Percentiles rank a stretch among this genome's conserved stretches.
These are phyloP conservation scores for Mortierella sp. DNA, from an alignment of 371 early-diverging fungal species.

Conservation along the genomic window DNA sequence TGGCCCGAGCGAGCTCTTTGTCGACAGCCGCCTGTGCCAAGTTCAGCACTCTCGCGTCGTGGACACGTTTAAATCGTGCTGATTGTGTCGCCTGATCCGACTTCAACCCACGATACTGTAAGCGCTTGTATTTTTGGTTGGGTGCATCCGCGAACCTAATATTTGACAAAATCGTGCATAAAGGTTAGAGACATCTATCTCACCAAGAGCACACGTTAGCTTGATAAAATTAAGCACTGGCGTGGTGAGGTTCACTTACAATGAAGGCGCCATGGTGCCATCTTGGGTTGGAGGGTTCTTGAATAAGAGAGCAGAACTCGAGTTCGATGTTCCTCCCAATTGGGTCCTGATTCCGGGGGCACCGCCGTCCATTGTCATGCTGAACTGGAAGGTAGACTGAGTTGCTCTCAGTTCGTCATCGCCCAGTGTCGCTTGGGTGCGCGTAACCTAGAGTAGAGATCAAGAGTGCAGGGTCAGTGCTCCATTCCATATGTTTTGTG, in stretches of 20 bases:
- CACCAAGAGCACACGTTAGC: background rate
- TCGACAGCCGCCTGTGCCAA: slow-evolving; percentile 10
- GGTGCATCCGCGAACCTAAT: slow-evolving; percentile 10
- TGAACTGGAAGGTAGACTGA: slow-evolving; percentile 68
- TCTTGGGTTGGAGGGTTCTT: slow-evolving; percentile 23
- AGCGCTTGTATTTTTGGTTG: slow-evolving; percentile 35
- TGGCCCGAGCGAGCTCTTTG: slow-evolving; percentile 66
- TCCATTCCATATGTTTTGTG: background rate
- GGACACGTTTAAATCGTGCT: slow-evolving; percentile 28
- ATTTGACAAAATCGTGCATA: background rate
- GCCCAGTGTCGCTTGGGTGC: slow-evolving; percentile 20
- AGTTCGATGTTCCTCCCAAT: slow-evolving; percentile 33
- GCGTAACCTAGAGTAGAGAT: slow-evolving; percentile 16
- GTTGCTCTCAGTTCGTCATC: slow-evolving; percentile 66
- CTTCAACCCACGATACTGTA: slow-evolving; percentile 32
- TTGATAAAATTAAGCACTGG: background rate
- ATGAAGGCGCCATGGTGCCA: slow-evolving; percentile 10
- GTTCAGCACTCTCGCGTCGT: slow-evolving; percentile 28
- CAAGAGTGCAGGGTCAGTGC: background rate
- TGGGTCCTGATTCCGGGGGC: slow-evolving; percentile 48
- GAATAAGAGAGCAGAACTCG: slow-evolving; percentile 45
- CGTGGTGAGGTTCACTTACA: background rate
- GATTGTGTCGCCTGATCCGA: slow-evolving; percentile 6
- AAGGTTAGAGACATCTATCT: background rate
- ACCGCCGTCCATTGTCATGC: slow-evolving; percentile 60